Conservation (phyloP, 2,329 filamentous ascomycete species). For the Fusarium pseudoanthophilum region DNA sequence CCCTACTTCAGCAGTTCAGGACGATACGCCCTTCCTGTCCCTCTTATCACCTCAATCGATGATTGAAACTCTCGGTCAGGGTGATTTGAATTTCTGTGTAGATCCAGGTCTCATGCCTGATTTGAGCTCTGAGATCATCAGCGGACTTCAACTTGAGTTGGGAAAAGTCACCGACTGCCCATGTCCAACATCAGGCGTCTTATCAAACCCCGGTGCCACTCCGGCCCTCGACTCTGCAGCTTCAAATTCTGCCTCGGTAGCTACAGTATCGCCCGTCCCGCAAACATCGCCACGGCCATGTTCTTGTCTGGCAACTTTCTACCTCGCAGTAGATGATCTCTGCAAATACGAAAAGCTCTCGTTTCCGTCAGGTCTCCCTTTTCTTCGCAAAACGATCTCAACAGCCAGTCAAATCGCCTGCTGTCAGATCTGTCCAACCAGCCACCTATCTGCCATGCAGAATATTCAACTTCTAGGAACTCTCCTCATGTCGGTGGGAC, state of each 20-base stretch:
- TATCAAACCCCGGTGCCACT: accelerated
- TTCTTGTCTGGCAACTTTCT: constrained; percentile 1
- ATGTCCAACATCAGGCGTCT: accelerated
- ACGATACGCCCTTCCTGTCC: not conserved
- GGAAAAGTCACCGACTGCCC: not conserved
- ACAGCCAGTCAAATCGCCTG: not conserved
- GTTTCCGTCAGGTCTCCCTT: not conserved
- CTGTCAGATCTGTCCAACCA: not conserved
- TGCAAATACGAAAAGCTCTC: not conserved
- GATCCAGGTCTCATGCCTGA: not conserved
- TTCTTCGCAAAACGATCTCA: not conserved
- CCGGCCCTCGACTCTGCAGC: accelerated
- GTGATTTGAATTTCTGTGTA: accelerated
- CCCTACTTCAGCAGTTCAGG: not conserved
- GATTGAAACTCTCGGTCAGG: not conserved
- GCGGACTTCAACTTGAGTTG: not conserved
- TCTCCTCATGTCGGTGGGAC: not conserved
- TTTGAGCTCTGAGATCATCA: not conserved
- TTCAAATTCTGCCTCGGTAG: not conserved
- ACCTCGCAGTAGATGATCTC: not conserved
- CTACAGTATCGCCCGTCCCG: accelerated
- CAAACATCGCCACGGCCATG: not conserved
- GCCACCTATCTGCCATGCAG: not conserved
- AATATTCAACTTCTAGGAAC: not conserved
- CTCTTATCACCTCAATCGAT: not conserved